Conservation (phyloP, 805 yeast genomes). For the Candida khao-thaluensis region DNA sequence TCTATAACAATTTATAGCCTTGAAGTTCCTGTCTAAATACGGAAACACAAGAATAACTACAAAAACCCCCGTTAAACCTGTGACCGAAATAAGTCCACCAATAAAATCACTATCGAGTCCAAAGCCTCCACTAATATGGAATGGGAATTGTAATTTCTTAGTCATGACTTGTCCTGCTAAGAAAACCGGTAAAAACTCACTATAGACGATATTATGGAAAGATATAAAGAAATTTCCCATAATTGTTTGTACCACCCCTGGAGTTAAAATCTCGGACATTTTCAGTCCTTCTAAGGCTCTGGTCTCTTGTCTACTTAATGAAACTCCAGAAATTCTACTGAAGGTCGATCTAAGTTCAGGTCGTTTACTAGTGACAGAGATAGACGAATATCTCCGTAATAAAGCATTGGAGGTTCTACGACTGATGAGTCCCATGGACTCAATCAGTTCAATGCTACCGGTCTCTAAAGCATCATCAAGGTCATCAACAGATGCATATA, state of each 20-base stretch:
- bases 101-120: constrained; percentile 32
- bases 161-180: constrained; percentile 30
- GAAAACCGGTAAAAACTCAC: constrained; percentile 38
- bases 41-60: constrained; percentile 45
- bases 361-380: constrained; percentile 6
- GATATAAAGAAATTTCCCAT: constrained; percentile 34
- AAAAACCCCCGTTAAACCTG: constrained; percentile 37
- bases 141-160: constrained; percentile 31
- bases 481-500: constrained; percentile 11
- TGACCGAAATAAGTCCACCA: constrained; percentile 35
- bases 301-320: constrained; percentile 8
- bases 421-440: constrained; percentile 10
- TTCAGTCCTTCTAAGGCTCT: constrained; percentile 15
- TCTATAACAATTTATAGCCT: constrained; percentile 46
- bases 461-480: constrained; percentile 9
- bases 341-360: constrained; percentile 9
- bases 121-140: constrained; percentile 37
- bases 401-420: constrained; percentile 22
- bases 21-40: constrained; percentile 31
- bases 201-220: constrained; percentile 31
- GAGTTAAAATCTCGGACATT: constrained; percentile 24
- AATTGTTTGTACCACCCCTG: constrained; percentile 31
- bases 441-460: constrained; percentile 8
- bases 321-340: constrained; percentile 15
- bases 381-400: constrained; percentile 19